Base-by-base conservation (phyloP, 768 basidiomycete genomes). In the Auricularia sp. region DNA sequence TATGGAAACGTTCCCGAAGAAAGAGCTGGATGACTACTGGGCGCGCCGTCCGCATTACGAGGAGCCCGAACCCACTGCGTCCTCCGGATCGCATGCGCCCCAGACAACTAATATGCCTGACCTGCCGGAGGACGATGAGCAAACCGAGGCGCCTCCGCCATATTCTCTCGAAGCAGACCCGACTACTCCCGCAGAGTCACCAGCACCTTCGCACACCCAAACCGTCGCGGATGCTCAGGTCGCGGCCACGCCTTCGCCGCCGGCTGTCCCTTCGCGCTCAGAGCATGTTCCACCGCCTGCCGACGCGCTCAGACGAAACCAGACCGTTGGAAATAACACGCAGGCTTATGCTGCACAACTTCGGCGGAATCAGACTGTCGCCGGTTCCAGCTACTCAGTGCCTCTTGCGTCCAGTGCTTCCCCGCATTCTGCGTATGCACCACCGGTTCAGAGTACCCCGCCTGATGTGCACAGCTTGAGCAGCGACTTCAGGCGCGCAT, bases 11-110 rank as follows among this genome's bases (percentile, higher is more conserved):
- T 85, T 90, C 66, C 87, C 88, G 0, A 74, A 78, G 36, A 88
- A 90, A 65, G 88, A 90, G 68, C 71, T 91, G 10, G 81, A 87
- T 66, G 87, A 90, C 70, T 91, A 88, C 70, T 91, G 88, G 88
- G 71, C 80, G 8, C 77, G 81, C 42, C 76, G 86, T 4, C 87
- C 88, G 21, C 79, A 74, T 61, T 66, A 65, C 39, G 64, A 60
- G 23, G 16, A n/a, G 62, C 34, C 35, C 35, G 39, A 34, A 3
- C 8, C 63, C 18, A 64, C 29, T 12, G 51, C 42, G 43, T 16
- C 61, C 16, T 44, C 61, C 1, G 53, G 42, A 21, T 36, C 54
- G 35, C 35, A 36, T 61, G 54, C 8, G 42, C n/a, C 23, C 61
- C 18, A 29, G 42, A n/a, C 3, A 36, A n/a, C 58, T 1, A 42